Conservation (phyloP, 164 flowering plant genomes). For the Taxillus chinensis region DNA sequence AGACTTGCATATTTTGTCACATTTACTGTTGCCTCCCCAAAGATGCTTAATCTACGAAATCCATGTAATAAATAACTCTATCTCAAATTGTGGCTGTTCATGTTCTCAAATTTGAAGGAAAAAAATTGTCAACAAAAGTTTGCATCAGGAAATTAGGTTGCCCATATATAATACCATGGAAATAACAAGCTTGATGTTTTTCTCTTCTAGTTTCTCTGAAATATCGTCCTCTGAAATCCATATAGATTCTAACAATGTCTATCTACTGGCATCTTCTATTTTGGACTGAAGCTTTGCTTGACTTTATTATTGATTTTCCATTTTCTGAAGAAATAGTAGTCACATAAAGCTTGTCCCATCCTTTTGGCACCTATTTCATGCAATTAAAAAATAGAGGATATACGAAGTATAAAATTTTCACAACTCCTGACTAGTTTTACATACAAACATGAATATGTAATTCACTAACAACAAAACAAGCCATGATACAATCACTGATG, state of each 20-base stretch:
- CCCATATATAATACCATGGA: conserved; percentile 25
- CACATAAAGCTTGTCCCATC: conserved; percentile 50
- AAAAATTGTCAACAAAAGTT: neutral
- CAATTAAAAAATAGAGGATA: neutral
- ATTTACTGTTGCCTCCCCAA: conserved; percentile 46
- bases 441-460: too few species aligned
- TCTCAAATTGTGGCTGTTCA: too few species aligned
- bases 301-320: conserved; percentile 39
- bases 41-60: conserved; percentile 41
- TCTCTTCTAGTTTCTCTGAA: conserved; percentile 29
- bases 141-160: neutral
- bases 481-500: too few species aligned
- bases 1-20: conserved; percentile 24
- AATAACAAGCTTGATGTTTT: conserved; percentile 29
- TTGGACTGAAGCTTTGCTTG: conserved; percentile 30
- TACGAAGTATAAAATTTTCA: too few species aligned
- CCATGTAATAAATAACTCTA: conserved; percentile 31
- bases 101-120: neutral
- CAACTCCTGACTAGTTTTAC: too few species aligned
- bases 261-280: conserved; percentile 51
- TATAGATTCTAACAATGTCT: conserved; percentile 37
- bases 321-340: conserved; percentile 30
- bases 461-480: too few species aligned
- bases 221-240: conserved; percentile 29
- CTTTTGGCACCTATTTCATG: conserved; percentile 39